These are phyloP conservation scores for Coffea humblotiana DNA, from an alignment of 305 asterid species.

Conservation along the genomic window DNA sequence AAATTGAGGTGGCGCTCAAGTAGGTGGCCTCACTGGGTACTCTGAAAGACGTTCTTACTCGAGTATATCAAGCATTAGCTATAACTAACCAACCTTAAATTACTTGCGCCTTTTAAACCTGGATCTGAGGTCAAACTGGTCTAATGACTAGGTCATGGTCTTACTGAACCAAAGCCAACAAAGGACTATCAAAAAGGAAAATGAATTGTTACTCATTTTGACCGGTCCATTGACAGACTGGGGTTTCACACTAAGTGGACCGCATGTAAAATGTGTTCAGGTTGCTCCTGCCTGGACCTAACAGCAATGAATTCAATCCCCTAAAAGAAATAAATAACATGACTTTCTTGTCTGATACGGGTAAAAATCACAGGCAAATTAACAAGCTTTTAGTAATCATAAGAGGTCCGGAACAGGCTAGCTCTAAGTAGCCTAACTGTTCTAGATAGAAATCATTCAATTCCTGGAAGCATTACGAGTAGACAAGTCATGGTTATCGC, in stretches of 20 bases:
- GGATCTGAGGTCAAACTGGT: background rate
- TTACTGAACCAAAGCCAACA: background rate
- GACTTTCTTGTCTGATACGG: background rate
- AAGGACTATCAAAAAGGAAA: background rate
- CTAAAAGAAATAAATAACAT: background rate
- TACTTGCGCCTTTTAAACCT: background rate
- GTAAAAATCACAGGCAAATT: constrained; percentile 3
- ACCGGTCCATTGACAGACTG: background rate
- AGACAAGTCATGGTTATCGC: background rate
- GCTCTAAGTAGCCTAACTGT: constrained; percentile 2
- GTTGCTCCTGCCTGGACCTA: background rate
- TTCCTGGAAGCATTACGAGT: too few relatives aligned
- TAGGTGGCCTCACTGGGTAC: background rate
- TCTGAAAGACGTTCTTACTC: background rate
- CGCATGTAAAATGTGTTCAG: background rate
- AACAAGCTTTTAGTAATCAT: background rate
- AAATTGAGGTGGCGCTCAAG: background rate
- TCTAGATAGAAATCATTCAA: background rate
- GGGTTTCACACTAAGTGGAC: background rate
- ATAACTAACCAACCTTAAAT: background rate
- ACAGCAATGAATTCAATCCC: background rate
- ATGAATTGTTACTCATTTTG: background rate
- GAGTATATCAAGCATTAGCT: background rate
- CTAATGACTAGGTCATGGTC: background rate
- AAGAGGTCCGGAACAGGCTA: background rate